These are phyloP conservation scores for Picochlorum sp. DNA, from an alignment of 139 green algal genomes.

Conservation along the genomic window DNA sequence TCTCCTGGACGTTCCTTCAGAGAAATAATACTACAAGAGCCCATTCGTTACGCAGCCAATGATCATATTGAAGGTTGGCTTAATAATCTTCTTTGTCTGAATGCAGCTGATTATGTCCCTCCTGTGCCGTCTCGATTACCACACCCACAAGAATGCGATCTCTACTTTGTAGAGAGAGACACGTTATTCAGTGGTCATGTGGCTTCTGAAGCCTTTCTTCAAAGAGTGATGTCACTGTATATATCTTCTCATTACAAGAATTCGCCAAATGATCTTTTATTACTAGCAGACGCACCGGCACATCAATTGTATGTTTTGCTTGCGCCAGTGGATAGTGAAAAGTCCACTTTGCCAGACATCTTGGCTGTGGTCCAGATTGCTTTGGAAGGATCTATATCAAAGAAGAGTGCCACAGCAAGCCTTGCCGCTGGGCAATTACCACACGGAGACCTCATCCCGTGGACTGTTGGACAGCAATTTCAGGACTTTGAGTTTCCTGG, in stretches of 20 bases:
- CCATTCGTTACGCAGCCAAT: conserved; percentile 82
- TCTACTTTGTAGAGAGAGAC: conserved; percentile 93
- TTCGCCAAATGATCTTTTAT: conserved; percentile 93
- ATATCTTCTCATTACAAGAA: conserved; percentile 96
- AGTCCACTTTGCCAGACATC: conserved; percentile 70
- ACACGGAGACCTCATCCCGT: conserved; percentile 93
- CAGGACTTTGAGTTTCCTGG: conserved; percentile 85
- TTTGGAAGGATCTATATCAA: conserved; percentile 83
- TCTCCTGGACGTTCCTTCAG: conserved; percentile 59
- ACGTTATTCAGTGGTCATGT: conserved; percentile 96
- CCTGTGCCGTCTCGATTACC: conserved; percentile 60
- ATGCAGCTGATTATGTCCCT: conserved; percentile 74
- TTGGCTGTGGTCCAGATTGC: conserved; percentile 83
- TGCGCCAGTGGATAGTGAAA: conserved; percentile 66
- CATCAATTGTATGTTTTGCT: conserved; percentile 95
- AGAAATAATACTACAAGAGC: conserved; percentile 84
- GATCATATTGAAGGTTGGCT: conserved; percentile 91
- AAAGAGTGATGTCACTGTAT: conserved; percentile 86
- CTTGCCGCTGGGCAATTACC: conserved; percentile 75
- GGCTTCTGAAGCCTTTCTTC: conserved; percentile 64
- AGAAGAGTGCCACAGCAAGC: conserved; percentile 40
- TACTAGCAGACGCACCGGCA: conserved; percentile 83
- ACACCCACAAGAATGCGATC: conserved; percentile 86
- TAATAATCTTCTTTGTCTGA: conserved; percentile 85
- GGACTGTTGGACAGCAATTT: conserved; percentile 93